These are phyloP conservation scores for Eremothecium sinecaudum DNA, from an alignment of 1,139 yeast genomes.

Conservation along the genomic window DNA sequence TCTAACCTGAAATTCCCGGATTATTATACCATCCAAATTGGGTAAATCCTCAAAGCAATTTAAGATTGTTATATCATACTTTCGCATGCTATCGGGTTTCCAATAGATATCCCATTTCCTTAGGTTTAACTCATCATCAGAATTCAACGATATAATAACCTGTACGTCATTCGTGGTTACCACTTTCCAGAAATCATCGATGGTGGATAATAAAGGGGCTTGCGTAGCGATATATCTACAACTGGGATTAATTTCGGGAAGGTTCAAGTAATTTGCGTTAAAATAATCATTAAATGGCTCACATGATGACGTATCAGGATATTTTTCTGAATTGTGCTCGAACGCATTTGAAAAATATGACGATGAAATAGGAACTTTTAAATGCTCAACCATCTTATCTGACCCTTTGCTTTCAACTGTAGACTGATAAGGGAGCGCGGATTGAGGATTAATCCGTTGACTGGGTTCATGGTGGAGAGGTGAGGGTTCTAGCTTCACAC, in stretches of 20 bases:
- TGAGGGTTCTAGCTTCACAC: slow-evolving; percentile 47
- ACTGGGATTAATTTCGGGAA: slow-evolving; percentile 31
- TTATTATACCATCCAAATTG: slow-evolving; percentile 28
- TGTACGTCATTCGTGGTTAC: slow-evolving; percentile 52
- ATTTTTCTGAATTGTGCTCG: neutral
- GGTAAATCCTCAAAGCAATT: slow-evolving; percentile 26
- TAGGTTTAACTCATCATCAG: slow-evolving; percentile 43
- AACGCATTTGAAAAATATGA: slow-evolving; percentile 4
- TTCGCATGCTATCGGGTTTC: slow-evolving; percentile 30
- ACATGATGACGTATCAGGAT: slow-evolving; percentile 6
- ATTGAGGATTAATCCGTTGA: neutral
- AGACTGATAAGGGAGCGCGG: neutral
- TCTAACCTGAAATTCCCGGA: slow-evolving; percentile 28
- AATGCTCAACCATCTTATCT: slow-evolving; percentile 1
- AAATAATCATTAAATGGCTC: slow-evolving; percentile 40
- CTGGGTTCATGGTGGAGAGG: slow-evolving; percentile 18
- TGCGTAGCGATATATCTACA: slow-evolving; percentile 69
- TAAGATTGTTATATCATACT: slow-evolving; percentile 25
- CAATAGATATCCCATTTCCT: slow-evolving; percentile 51
- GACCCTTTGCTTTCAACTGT: neutral
- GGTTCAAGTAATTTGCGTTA: slow-evolving; percentile 50
- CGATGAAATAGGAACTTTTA: slow-evolving; percentile 5
- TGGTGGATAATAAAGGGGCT: slow-evolving; percentile 70
- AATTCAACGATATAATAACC: slow-evolving; percentile 61
- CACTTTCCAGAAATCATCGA: slow-evolving; percentile 76